A percentile compares a stretch with the other conserved stretches of the same genome.
phyloP scores from a whole-genome alignment of 495 filamentous ascomycete species.

The Rostrohypoxylon terebratum region DNA sequence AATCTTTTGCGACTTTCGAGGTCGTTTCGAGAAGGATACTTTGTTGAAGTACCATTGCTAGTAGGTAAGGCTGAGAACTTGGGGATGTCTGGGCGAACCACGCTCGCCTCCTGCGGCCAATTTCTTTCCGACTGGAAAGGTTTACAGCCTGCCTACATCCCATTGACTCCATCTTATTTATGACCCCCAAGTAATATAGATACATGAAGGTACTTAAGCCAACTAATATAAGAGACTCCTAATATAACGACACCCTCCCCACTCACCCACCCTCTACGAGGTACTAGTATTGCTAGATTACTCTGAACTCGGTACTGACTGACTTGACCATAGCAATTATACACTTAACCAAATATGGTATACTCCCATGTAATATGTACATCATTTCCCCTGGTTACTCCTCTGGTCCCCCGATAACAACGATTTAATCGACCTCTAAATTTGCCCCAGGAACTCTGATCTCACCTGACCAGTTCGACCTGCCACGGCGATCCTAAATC shows the following conservation, averaged over 20 bases:
- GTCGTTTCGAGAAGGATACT: neutral
- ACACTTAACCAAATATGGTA: conserved; percentile 10
- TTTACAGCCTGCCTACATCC: neutral
- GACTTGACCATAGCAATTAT: conserved; percentile 20
- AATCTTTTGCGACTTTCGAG: neutral
- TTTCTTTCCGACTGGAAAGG: neutral
- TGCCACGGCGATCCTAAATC: neutral
- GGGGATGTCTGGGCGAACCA: conserved; percentile 26
- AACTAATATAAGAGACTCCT: neutral
- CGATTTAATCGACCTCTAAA: conserved; percentile 7
- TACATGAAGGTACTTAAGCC: neutral
- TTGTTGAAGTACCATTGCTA: neutral
- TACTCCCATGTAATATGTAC: neutral
- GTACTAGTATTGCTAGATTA: conserved; percentile 20
- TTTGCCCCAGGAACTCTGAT: conserved; percentile 21
- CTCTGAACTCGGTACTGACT: conserved; percentile 9
- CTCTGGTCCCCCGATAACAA: conserved; percentile 9
- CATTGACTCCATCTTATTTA: conserved; percentile 32
- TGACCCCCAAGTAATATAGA: conserved; percentile 5
- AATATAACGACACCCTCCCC: conserved; percentile 22
- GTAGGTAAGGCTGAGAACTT: conserved; percentile 32
- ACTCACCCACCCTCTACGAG: neutral
- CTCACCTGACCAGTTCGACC: conserved; percentile 15
- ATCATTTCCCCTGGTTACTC: conserved; percentile 6
- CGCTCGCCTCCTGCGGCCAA: neutral